A percentile compares a stretch with the other conserved stretches of the same genome.
Evolutionary conservation across 495 filamentous ascomycete genomes (phyloP).

Genomic region (Podospora pseudocomata): DNA sequence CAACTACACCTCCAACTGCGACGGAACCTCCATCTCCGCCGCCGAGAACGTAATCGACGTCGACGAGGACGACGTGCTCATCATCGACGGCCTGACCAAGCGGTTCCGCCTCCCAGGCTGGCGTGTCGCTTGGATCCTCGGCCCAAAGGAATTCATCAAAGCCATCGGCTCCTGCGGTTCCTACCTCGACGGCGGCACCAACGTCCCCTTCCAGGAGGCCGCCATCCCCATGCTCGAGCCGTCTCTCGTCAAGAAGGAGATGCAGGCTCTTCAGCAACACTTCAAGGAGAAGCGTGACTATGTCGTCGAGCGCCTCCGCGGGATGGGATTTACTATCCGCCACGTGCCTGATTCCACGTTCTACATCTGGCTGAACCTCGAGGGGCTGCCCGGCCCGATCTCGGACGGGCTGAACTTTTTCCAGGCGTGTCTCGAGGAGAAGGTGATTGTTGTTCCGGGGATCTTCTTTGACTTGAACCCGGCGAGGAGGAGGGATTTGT

Average conservation of each 20-base stretch:
- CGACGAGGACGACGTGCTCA: constrained; percentile 69
- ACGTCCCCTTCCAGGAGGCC: constrained; percentile 93
- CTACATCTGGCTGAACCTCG: constrained; percentile 65
- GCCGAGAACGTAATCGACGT: constrained; percentile 81
- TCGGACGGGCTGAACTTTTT: constrained; percentile 95
- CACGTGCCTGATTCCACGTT: constrained; percentile 86
- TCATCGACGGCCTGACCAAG: constrained; percentile 96
- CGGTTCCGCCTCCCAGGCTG: constrained; percentile 94
- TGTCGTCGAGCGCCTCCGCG: constrained; percentile 67
- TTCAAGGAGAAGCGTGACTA: constrained; percentile 90
- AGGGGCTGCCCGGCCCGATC: constrained; percentile 67
- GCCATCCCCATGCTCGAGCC: constrained; percentile 91
- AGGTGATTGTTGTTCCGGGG: constrained; percentile 91
- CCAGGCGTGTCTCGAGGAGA: constrained; percentile 84
- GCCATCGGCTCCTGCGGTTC: constrained; percentile 89
- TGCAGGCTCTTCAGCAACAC: constrained; percentile 82
- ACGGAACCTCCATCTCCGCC: constrained; percentile 80
- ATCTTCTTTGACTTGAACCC: constrained; percentile 94
- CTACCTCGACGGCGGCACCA: constrained; percentile 94
- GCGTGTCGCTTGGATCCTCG: constrained; percentile 94
- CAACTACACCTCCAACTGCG: constrained; percentile 88
- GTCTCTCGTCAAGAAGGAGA: constrained; percentile 71
- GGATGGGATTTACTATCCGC: constrained; percentile 80
- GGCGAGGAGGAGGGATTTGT: constrained; percentile 80
- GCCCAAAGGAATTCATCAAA: constrained; percentile 94